phyloP scores from a whole-genome alignment of 2,329 filamentous ascomycete species.

The Dissoconium aciculare region DNA sequence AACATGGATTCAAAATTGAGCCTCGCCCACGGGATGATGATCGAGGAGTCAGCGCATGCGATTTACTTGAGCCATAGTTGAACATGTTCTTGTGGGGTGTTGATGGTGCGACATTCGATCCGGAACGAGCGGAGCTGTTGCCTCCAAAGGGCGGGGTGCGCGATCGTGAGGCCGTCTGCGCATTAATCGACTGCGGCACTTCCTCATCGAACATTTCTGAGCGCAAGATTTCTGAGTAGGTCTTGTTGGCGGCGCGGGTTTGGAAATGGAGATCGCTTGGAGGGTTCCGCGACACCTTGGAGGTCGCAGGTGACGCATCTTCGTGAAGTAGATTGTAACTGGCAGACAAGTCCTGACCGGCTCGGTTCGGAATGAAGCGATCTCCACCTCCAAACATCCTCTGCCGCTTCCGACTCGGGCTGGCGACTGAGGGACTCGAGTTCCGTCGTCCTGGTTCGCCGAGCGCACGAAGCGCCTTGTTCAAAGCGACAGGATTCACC shows the following conservation, averaged over 20 bases:
- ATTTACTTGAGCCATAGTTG: constrained; percentile 63
- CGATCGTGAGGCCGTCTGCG: constrained; percentile 40
- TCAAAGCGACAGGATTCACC: constrained; percentile 44
- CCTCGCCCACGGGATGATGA: constrained; percentile 55
- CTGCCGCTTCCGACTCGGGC: constrained; percentile 54
- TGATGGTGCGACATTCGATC: constrained; percentile 66
- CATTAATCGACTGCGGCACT: constrained; percentile 62
- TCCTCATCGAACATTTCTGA: constrained; percentile 85
- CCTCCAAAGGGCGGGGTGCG: constrained; percentile 66
- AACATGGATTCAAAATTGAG: constrained; percentile 73
- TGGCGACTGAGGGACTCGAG: constrained; percentile 46
- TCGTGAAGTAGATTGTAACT: constrained; percentile 87
- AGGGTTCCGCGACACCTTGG: constrained; percentile 72
- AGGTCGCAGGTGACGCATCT: constrained; percentile 80
- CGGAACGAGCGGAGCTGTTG: constrained; percentile 47
- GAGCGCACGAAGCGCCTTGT: constrained; percentile 46
- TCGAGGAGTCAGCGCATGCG: constrained; percentile 65
- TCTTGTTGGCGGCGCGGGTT: constrained; percentile 86
- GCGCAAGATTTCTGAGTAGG: constrained; percentile 73
- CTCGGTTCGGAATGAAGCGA: constrained; percentile 89
- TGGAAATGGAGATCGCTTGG: constrained; percentile 91
- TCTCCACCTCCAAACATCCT: constrained; percentile 39
- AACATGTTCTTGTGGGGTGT: constrained; percentile 97
- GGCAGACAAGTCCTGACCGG: constrained; percentile 82
- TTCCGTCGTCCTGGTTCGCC: constrained; percentile 44